A percentile compares a stretch with the other conserved stretches of the same genome.
Conservation (phyloP, 176 grass and related monocot species). For the Echinochloa phyllopogon region DNA sequence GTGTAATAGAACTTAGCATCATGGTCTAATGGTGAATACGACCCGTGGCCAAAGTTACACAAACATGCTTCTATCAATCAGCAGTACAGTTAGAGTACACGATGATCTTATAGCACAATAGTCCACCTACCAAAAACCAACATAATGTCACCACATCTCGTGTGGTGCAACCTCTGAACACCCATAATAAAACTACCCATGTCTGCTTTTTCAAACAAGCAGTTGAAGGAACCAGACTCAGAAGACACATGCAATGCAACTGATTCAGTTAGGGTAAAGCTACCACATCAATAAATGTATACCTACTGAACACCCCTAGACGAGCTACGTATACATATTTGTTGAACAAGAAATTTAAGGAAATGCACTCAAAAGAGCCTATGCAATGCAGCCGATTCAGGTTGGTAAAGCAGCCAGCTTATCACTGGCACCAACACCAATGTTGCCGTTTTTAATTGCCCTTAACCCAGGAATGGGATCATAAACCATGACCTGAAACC, state of each 20-base stretch:
- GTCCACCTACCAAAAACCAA: background rate
- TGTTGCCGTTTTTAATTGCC: background rate
- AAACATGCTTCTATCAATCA: background rate
- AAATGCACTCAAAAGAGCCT: background rate
- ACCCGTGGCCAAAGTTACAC: background rate
- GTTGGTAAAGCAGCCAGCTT: background rate
- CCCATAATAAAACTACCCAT: background rate
- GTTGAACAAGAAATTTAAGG: slow-evolving; percentile 1
- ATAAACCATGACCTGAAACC: background rate
- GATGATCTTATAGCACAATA: background rate
- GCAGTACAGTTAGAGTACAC: background rate
- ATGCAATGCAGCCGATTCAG: background rate
- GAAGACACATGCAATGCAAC: background rate
- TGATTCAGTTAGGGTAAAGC: background rate
- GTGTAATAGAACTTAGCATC: background rate
- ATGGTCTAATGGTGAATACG: background rate
- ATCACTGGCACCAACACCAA: background rate
- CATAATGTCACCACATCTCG: background rate
- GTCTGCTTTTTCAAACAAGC: slow-evolving; percentile 5
- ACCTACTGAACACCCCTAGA: background rate
- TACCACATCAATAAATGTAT: background rate
- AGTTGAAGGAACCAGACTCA: background rate
- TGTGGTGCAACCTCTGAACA: background rate
- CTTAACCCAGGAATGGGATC: background rate
- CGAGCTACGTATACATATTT: background rate